phyloP scores from a whole-genome alignment of 495 filamentous ascomycete genomes.

The Paragyromitra xinjiangensis region DNA sequence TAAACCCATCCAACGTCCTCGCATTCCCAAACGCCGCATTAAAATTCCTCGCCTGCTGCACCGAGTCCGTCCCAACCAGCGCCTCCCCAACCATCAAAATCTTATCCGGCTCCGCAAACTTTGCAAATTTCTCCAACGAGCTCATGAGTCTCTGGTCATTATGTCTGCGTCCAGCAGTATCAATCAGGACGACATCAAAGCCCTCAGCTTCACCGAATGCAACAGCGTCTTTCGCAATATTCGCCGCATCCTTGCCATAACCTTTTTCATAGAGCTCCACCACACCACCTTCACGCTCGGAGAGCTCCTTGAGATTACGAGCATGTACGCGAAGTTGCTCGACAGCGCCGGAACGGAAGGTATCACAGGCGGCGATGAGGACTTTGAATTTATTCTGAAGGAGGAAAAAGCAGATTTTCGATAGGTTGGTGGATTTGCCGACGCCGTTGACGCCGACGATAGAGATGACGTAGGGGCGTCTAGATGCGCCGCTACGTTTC shows the following conservation, averaged over 20 bases:
- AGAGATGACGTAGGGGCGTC: constrained; percentile 89
- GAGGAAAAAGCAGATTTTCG: constrained; percentile 96
- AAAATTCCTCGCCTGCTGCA: constrained; percentile 94
- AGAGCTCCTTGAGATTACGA: constrained; percentile 85
- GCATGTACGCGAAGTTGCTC: constrained; percentile 96
- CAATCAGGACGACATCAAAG: constrained; percentile 94
- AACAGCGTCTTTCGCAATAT: constrained; percentile 93
- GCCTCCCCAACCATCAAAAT: constrained; percentile 99
- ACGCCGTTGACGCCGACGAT: constrained; percentile 99
- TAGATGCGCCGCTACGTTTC: constrained; percentile 66
- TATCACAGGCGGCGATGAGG: constrained; percentile 95
- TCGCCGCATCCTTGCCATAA: constrained; percentile 96
- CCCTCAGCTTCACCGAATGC: constrained; percentile 74
- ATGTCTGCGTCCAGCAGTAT: constrained; percentile 92
- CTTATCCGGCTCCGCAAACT: constrained; percentile 94
- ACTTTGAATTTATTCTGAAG: constrained; percentile 95
- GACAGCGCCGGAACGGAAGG: constrained; percentile 95
- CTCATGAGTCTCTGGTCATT: constrained; percentile 96
- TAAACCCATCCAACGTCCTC: constrained; percentile 87
- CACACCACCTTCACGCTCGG: constrained; percentile 78
- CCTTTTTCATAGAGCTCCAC: constrained; percentile 95
- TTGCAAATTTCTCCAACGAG: constrained; percentile 93
- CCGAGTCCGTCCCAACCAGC: constrained; percentile 90
- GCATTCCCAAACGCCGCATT: constrained; percentile 87
- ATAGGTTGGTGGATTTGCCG: constrained; percentile 94